These are phyloP conservation scores for Aspergillus japonicus DNA, from an alignment of 2,329 filamentous ascomycete species.

Conservation along the genomic window DNA sequence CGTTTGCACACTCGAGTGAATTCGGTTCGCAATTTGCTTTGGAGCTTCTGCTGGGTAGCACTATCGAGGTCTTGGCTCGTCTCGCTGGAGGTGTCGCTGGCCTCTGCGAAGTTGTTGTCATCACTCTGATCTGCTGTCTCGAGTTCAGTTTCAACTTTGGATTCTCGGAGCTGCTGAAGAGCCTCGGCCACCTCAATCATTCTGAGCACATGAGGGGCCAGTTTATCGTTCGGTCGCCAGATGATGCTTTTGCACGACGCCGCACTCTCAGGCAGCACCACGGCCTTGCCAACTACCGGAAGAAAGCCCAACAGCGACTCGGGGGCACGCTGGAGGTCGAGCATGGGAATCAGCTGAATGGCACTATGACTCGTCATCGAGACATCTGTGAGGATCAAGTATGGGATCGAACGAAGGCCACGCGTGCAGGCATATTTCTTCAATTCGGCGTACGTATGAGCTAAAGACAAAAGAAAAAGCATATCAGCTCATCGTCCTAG, in stretches of 20 bases:
- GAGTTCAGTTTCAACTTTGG: conserved; percentile 9
- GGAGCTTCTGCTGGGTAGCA: conserved; percentile 21
- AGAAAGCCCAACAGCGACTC: conserved; percentile 32
- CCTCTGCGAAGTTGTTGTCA: background rate
- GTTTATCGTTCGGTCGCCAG: conserved; percentile 27
- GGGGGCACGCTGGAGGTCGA: conserved; percentile 28
- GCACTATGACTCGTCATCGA: conserved; percentile 25
- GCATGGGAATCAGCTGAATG: conserved; percentile 31
- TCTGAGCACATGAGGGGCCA: conserved; percentile 18
- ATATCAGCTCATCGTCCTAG: conserved; percentile 4
- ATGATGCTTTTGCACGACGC: conserved; percentile 27
- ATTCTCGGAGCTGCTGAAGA: conserved; percentile 16
- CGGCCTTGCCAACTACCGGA: conserved; percentile 25
- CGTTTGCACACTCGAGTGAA: conserved; percentile 29
- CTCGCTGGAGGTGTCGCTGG: background rate
- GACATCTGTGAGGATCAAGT: conserved; percentile 29
- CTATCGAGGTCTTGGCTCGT: conserved; percentile 4
- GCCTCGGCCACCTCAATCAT: conserved; percentile 24
- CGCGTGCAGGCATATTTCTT: conserved; percentile 32
- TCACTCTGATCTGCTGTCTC: conserved; percentile 12
- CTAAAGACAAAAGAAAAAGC: conserved; percentile 7
- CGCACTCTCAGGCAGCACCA: conserved; percentile 19
- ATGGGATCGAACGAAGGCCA: conserved; percentile 38
- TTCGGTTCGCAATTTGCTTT: conserved; percentile 24
- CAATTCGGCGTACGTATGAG: conserved; percentile 16